These are phyloP conservation scores for Neodidymelliopsis sp. DNA, from an alignment of 2,329 filamentous ascomycete species.

Conservation along the genomic window DNA sequence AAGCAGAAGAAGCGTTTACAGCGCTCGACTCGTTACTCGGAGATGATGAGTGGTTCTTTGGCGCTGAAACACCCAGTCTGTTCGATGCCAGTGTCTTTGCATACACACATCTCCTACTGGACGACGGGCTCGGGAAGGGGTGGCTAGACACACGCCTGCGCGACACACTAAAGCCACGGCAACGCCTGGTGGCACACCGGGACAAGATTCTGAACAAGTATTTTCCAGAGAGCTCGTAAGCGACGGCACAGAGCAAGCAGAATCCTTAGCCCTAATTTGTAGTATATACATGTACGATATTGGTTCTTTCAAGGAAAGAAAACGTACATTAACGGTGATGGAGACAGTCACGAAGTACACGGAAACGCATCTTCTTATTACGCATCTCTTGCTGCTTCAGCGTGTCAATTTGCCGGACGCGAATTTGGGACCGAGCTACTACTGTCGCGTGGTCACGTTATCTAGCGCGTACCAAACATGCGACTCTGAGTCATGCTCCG, in stretches of 20 bases:
- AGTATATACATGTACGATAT: constrained; percentile 9
- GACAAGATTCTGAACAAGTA: constrained; percentile 63
- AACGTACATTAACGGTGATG: not conserved
- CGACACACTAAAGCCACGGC: constrained; percentile 63
- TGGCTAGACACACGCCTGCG: constrained; percentile 71
- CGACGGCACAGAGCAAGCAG: not conserved
- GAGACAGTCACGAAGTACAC: not conserved
- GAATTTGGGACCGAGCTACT: constrained; percentile 6
- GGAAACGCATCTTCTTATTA: too few relatives aligned
- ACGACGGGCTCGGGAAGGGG: constrained; percentile 60
- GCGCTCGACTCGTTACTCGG: constrained; percentile 68
- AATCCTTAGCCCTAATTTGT: not conserved
- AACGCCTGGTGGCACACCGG: constrained; percentile 71
- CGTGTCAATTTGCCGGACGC: not conserved
- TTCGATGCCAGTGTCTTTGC: constrained; percentile 92
- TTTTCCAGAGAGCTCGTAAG: constrained; percentile 45
- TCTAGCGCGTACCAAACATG: constrained; percentile 20
- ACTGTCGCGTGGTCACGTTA: constrained; percentile 16
- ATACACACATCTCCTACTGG: constrained; percentile 83
- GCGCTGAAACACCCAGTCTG: constrained; percentile 65
- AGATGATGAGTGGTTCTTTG: constrained; percentile 68
- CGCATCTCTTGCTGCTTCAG: not conserved
- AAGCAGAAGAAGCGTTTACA: constrained; percentile 68
- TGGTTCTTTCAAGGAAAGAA: not conserved
- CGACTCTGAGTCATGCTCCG: constrained; percentile 41